These are phyloP conservation scores for Solanum bulbocastanum DNA, from an alignment of 257 asterid genomes.

Conservation along the genomic window DNA sequence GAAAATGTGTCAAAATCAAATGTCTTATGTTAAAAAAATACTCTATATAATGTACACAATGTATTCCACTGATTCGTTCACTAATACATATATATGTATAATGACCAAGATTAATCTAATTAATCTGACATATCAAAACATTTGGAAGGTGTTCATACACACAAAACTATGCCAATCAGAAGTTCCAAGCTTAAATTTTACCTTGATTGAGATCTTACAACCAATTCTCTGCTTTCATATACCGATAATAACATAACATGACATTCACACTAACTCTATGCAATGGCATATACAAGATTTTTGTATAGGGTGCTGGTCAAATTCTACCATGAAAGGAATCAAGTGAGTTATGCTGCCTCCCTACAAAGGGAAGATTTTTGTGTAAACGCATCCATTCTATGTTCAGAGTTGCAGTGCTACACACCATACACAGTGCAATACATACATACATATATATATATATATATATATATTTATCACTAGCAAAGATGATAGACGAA, in stretches of 20 bases:
- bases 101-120: background rate
- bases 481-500: background rate
- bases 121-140: background rate
- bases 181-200: background rate
- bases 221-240: background rate
- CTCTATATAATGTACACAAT: background rate
- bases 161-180: background rate
- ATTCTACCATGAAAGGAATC: background rate
- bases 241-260: background rate
- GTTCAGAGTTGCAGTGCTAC: background rate
- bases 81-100: background rate
- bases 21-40: background rate
- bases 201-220: background rate
- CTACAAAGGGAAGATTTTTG: background rate
- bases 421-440: background rate
- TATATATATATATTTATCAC: background rate
- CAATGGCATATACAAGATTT: background rate
- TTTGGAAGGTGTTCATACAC: background rate
- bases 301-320: background rate
- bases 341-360: background rate
- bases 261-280: background rate
- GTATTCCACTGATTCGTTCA: background rate
- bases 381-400: background rate
- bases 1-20: background rate
- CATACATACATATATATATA: background rate